Evolutionary conservation across 169 alveolate genomes (phyloP).

Genomic region (Pseudocohnilembus persalinus): DNA sequence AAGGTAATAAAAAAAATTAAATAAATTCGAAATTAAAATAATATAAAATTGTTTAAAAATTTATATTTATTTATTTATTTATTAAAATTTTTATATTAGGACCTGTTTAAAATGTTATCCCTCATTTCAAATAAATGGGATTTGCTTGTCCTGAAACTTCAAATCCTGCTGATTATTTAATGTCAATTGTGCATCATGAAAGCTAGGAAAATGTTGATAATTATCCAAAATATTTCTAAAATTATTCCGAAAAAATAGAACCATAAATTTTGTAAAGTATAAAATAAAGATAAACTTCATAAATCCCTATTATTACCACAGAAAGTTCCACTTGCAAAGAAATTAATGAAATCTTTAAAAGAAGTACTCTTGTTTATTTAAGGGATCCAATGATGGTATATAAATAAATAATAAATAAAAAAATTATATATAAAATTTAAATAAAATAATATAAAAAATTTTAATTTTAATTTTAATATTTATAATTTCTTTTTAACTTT

Average conservation of each 20-base stretch:
- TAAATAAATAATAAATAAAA: no score
- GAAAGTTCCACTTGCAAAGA: not conserved
- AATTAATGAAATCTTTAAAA: not conserved
- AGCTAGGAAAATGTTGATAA: not conserved
- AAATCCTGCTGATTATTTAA: conserved; percentile 11
- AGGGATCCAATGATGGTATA: not conserved
- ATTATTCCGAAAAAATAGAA: not conserved
- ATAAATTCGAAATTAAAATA: no score
- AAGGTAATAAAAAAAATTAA: conserved; percentile 60
- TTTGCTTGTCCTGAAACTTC: conserved; percentile 10
- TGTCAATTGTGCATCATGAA: conserved; percentile 15
- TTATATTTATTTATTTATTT: no score
- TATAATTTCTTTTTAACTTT: no score
- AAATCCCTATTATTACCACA: not conserved
- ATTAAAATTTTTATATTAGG: not conserved
- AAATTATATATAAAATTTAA: no score
- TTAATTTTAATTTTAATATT: no score
- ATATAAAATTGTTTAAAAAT: no score
- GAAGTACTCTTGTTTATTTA: not conserved
- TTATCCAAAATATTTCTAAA: not conserved
- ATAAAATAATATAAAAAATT: no score
- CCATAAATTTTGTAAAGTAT: not conserved
- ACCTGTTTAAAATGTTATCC: not conserved
- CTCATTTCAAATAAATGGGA: conserved; percentile 4
- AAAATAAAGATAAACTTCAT: not conserved